Percentiles rank a stretch among this genome's conserved stretches.
phyloP scores from a whole-genome alignment of 2,329 filamentous ascomycete species.

The Venturia effusa region DNA sequence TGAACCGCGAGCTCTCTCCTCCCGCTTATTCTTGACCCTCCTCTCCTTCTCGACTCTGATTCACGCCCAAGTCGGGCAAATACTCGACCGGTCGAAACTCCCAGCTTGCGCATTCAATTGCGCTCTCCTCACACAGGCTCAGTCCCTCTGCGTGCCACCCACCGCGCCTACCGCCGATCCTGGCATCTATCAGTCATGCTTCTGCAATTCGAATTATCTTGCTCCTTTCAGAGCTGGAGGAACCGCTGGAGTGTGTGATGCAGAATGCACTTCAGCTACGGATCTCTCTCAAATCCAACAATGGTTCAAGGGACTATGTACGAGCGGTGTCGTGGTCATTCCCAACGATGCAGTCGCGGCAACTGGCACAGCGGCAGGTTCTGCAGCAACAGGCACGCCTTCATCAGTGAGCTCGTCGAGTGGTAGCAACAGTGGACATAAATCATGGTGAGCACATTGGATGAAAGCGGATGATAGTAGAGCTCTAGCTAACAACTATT shows the following conservation, averaged over 20 bases:
- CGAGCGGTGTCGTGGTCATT: constrained; percentile 2
- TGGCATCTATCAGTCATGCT: constrained; percentile 9
- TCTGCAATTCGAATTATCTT: constrained; percentile 11
- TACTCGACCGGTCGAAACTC: constrained; percentile 6
- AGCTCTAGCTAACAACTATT: neutral
- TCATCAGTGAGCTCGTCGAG: neutral
- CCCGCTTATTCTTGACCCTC: neutral
- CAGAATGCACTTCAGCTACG: neutral
- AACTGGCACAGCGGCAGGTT: neutral
- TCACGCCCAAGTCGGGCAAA: constrained; percentile 5
- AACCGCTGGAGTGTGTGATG: constrained; percentile 7
- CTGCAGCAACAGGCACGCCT: neutral
- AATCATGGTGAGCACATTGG: constrained; percentile 9
- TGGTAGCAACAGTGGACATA: neutral
- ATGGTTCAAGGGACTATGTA: constrained; percentile 10
- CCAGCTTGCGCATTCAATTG: constrained; percentile 7
- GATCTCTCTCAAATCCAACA: neutral
- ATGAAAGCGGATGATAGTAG: too few relatives aligned
- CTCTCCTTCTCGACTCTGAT: neutral
- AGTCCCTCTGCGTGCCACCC: constrained; percentile 7
- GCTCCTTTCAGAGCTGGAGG: constrained; percentile 2
- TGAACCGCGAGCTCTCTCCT: neutral
- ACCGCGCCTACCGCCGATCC: neutral
- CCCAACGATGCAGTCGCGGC: constrained; percentile 1
- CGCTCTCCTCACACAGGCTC: neutral